phyloP scores from a whole-genome alignment of 2,329 filamentous ascomycete species.

The Fusarium sp. region DNA sequence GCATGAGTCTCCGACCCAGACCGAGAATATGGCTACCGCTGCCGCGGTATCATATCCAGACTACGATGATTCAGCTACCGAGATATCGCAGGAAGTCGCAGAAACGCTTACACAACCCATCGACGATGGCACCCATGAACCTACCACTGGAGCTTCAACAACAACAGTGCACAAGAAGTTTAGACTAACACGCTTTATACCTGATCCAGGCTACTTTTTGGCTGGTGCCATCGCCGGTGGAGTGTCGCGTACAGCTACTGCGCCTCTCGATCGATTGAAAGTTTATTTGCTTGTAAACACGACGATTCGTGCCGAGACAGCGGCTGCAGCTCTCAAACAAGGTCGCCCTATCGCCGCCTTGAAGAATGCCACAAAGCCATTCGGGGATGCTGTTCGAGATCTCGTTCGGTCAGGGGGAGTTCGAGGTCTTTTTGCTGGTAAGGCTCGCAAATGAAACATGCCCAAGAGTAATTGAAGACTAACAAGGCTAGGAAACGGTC shows the following conservation, averaged over 20 bases:
- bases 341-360: conserved; percentile 75
- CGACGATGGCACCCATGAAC: conserved; percentile 55
- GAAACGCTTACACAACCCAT: conserved; percentile 42
- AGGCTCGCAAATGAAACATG: conserved; percentile 48
- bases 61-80: conserved; percentile 43
- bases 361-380: conserved; percentile 74
- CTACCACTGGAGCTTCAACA: conserved; percentile 52
- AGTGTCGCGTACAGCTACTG: conserved; percentile 93
- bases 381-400: conserved; percentile 79
- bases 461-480: conserved; percentile 1
- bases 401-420: conserved; percentile 89
- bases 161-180: conserved; percentile 57
- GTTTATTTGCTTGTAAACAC: conserved; percentile 97
- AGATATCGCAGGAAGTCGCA: conserved; percentile 43
- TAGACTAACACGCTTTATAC: conserved; percentile 76
- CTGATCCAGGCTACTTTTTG: conserved; percentile 96
- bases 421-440: conserved; percentile 92
- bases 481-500: conserved; percentile 80
- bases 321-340: conserved; percentile 75
- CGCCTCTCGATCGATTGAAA: conserved; percentile 95
- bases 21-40: conserved; percentile 39
- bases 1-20: conserved; percentile 31
- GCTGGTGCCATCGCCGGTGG: conserved; percentile 95
- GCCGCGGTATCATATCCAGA: conserved; percentile 36
- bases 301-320: conserved; percentile 61